Evolutionary conservation across 805 yeast species (phyloP).

Genomic region (Saturnispora zaruensis): DNA sequence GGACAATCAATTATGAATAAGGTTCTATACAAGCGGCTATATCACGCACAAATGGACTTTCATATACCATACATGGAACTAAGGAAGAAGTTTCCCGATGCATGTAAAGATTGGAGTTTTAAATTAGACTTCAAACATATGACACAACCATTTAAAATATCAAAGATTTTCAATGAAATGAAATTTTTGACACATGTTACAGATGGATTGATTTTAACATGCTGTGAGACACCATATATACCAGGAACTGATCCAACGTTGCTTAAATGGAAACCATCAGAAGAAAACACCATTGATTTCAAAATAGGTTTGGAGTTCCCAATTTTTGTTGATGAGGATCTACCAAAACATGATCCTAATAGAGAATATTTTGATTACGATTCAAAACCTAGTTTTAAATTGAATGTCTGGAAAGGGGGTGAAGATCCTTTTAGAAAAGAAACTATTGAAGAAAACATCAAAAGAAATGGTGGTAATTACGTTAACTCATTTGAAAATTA

Average conservation of each 20-base stretch:
- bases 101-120: slow-evolving; percentile 72
- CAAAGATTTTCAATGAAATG: slow-evolving; percentile 63
- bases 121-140: slow-evolving; percentile 79
- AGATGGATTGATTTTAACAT: slow-evolving; percentile 91
- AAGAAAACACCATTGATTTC: slow-evolving; percentile 90
- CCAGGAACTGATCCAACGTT: slow-evolving; percentile 83
- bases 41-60: slow-evolving; percentile 73
- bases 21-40: slow-evolving; percentile 72
- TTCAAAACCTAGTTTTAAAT: slow-evolving; percentile 57
- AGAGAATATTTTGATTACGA: slow-evolving; percentile 77
- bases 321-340: slow-evolving; percentile 48
- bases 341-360: slow-evolving; percentile 58
- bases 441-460: slow-evolving; percentile 29
- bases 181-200: slow-evolving; percentile 75
- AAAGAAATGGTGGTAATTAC: slow-evolving; percentile 27
- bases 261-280: slow-evolving; percentile 95
- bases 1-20: slow-evolving; percentile 63
- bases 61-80: slow-evolving; percentile 74
- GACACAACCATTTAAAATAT: slow-evolving; percentile 74
- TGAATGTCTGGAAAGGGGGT: slow-evolving; percentile 73
- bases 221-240: slow-evolving; percentile 78
- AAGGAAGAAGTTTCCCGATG: slow-evolving; percentile 62
- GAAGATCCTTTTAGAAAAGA: slow-evolving; percentile 27
- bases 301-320: slow-evolving; percentile 58
- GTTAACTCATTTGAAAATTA: slow-evolving; percentile 36